A percentile compares a stretch with the other conserved stretches of the same genome.
Conservation (phyloP, 1,284 basidiomycete genomes). For the Rhodotorula sp. region DNA sequence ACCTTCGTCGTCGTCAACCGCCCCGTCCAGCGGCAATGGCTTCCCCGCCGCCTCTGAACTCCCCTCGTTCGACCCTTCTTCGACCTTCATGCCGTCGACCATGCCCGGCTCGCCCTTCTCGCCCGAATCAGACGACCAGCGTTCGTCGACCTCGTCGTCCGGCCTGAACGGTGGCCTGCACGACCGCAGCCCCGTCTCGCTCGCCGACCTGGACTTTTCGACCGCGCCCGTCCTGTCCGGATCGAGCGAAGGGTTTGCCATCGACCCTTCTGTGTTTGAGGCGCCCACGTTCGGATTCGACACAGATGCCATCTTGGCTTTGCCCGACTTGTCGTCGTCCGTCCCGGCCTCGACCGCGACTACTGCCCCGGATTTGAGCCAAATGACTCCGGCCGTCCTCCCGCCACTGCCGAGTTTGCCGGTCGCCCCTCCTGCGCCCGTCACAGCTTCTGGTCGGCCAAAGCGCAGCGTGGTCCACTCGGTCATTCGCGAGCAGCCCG, state of each 20-base stretch:
- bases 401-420: constrained; percentile 10
- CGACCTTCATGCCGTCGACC: constrained; percentile 32
- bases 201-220: constrained; percentile 32
- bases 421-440: constrained; percentile 1
- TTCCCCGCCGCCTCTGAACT: neutral
- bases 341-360: neutral
- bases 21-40: neutral
- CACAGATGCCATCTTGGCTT: neutral
- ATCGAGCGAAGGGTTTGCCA: constrained; percentile 13
- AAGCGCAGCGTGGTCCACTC: constrained; percentile 28
- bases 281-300: neutral
- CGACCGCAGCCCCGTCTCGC: constrained; percentile 26
- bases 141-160: constrained; percentile 23
- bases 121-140: constrained; percentile 24
- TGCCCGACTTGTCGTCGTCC: neutral
- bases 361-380: neutral
- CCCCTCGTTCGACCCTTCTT: constrained; percentile 24
- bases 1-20: neutral
- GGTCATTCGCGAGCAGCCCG: constrained; percentile 10
- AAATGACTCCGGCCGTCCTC: neutral
- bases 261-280: constrained; percentile 36
- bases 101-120: constrained; percentile 40
- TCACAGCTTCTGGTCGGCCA: constrained; percentile 19
- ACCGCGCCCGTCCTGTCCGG: neutral
- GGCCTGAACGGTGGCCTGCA: constrained; percentile 19